A percentile compares a stretch with the other conserved stretches of the same genome.
Conservation (phyloP, 805 yeast species). For the Ogataea chonburiensis region DNA sequence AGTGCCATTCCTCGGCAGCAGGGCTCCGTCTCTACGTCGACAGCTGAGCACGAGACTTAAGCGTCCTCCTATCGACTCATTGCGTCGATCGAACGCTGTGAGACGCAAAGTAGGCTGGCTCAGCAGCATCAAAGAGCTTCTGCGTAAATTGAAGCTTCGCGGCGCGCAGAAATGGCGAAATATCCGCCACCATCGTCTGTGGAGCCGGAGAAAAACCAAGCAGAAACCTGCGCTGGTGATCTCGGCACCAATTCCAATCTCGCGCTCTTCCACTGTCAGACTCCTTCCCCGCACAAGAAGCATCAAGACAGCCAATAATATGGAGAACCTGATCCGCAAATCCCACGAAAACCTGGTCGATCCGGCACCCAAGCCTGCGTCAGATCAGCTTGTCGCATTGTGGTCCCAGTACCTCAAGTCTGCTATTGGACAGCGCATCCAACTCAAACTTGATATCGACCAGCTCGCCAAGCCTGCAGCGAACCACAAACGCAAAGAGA, state of each 20-base stretch:
- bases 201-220: conserved; percentile 1
- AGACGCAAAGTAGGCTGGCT: conserved; percentile 33
- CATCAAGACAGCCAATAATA: background rate
- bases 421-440: conserved; percentile 28
- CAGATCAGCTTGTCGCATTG: conserved; percentile 18
- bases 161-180: conserved; percentile 23
- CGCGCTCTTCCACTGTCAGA: conserved; percentile 4
- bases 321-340: conserved; percentile 5
- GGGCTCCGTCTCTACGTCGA: conserved; percentile 8
- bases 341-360: conserved; percentile 11
- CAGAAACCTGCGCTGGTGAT: background rate
- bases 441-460: conserved; percentile 29
- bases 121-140: conserved; percentile 16
- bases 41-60: background rate
- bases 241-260: conserved; percentile 4
- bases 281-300: background rate
- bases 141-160: conserved; percentile 14
- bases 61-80: conserved; percentile 13
- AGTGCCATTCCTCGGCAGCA: background rate
- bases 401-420: conserved; percentile 32
- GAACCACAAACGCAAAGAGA: conserved; percentile 14
- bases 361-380: background rate
- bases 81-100: conserved; percentile 34
- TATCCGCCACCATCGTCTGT: conserved; percentile 12
- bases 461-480: conserved; percentile 10